Base-by-base conservation (phyloP, 768 basidiomycete species). In the Albatrellus ellisii region DNA sequence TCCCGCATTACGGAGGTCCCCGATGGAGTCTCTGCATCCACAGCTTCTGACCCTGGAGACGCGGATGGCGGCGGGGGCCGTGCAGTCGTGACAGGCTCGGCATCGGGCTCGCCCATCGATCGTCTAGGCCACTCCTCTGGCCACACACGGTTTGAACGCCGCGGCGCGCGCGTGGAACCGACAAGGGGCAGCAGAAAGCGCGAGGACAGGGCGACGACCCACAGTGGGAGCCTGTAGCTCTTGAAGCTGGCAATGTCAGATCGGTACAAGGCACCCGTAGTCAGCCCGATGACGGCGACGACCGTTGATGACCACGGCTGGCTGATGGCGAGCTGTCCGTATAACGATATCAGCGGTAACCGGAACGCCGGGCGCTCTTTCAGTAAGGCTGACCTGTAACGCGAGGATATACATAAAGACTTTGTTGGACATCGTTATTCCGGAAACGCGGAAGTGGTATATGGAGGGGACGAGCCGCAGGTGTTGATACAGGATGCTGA, bases 401-500 rank as follows among this genome's bases (percentile, higher is more conserved):
- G 79, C 84, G 4, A 91, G 61, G 17, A 82, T 53, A 55, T 89
- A 89, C 8, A 66, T 63, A 53, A 81, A 73, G 31, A 73, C 68
- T 57, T 92, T 91, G 69, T 84, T 88, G 50, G 69, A 81, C 42
- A 88, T 60, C 8, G 75, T 61, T 15, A 89, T 46, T 2, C 81
- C 82, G 50, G 88, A 83, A 21, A 92, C 68, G 22, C 75, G 70
- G 59, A 83, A 87, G 34, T 67, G 68, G 60, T 92, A 94, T 2
- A 73, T 67, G 0, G 77, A 60, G 1, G 90, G 90, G 1, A 90
- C 76, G 31, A 86, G 70, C 32, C 86, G 64, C 39, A 73, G 74
- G 58, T 85, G 83, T 54, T 92, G 88, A 58, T 89, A 92, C 22
- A 92, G 54, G 27, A 87, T 70, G 57, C 72, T 79, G 68, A 90